phyloP scores from a whole-genome alignment of 352 stramenopile genomes.

The Pythium dissimile region DNA sequence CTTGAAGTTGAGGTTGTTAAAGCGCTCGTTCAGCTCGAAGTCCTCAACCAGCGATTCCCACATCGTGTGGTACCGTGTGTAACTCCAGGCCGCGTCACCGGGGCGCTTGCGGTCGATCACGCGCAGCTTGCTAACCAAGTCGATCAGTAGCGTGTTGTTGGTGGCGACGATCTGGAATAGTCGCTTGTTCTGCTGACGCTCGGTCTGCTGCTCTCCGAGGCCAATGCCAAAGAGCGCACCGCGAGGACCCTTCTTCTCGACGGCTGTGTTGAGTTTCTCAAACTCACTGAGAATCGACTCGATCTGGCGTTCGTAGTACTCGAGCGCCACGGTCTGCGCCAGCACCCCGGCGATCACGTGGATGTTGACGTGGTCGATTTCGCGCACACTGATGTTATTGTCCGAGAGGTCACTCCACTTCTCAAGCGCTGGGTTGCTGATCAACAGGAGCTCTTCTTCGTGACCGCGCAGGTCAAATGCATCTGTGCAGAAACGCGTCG shows the following conservation, averaged over 20 bases:
- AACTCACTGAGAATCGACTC: conserved; percentile 95
- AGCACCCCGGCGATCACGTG: conserved; percentile 95
- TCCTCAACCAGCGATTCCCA: conserved; percentile 87
- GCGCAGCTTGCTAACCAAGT: conserved; percentile 95
- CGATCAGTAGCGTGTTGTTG: conserved; percentile 96
- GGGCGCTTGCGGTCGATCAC: conserved; percentile 93
- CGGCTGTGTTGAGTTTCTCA: conserved; percentile 89
- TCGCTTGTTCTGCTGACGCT: conserved; percentile 75
- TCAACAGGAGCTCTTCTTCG: conserved; percentile 74
- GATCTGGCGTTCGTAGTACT: conserved; percentile 95
- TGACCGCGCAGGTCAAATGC: conserved; percentile 77
- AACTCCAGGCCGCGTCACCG: conserved; percentile 93
- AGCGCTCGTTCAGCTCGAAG: conserved; percentile 93
- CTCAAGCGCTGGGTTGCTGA: conserved; percentile 59
- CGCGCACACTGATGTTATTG: conserved; percentile 77
- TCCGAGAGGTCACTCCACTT: conserved; percentile 82
- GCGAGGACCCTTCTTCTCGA: conserved; percentile 72
- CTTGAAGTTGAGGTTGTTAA: conserved; percentile 97
- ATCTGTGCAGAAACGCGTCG: conserved; percentile 70
- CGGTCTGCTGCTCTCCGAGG: conserved; percentile 44
- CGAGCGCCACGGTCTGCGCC: conserved; percentile 94
- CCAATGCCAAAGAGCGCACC: conserved; percentile 62
- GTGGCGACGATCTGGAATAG: conserved; percentile 91
- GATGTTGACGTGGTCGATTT: conserved; percentile 84
- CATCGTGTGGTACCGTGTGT: conserved; percentile 93